A percentile compares a stretch with the other conserved stretches of the same genome.
Conservation (phyloP, 2,329 filamentous ascomycete species). For the Aspergillus viridinutans region DNA sequence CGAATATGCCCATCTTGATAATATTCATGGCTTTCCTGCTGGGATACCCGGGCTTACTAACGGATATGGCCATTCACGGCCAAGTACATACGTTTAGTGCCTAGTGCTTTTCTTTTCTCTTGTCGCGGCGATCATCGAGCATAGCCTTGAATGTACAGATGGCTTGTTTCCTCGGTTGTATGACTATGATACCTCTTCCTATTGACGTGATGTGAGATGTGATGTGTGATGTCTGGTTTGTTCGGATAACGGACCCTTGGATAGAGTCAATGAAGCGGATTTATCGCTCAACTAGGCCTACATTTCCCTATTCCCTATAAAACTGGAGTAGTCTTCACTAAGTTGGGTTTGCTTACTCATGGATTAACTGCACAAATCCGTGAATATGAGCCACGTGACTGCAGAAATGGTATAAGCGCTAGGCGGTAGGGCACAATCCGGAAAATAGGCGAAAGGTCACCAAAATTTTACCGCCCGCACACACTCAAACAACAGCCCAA, state of each 20-base stretch:
- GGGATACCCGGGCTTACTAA: slow-evolving; percentile 32
- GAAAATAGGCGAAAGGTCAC: slow-evolving; percentile 20
- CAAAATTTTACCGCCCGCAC: slow-evolving; percentile 17
- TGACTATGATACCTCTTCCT: slow-evolving; percentile 41
- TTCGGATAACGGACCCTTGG: neutral
- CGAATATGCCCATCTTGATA: slow-evolving; percentile 16
- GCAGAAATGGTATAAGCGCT: slow-evolving; percentile 4
- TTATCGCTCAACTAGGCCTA: neutral
- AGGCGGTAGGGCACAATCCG: slow-evolving; percentile 24
- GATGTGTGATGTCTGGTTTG: slow-evolving; percentile 5
- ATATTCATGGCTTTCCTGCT: slow-evolving; percentile 13
- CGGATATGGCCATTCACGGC: slow-evolving; percentile 32
- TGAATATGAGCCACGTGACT: neutral
- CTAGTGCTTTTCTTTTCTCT: slow-evolving; percentile 17
- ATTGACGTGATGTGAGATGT: slow-evolving; percentile 25
- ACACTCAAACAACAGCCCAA: slow-evolving; percentile 22
- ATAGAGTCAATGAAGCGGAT: slow-evolving; percentile 11
- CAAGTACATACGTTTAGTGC: slow-evolving; percentile 40
- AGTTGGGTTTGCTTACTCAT: neutral
- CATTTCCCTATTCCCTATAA: neutral
- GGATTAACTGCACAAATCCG: neutral
- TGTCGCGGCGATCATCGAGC: slow-evolving; percentile 11
- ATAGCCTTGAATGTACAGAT: slow-evolving; percentile 25
- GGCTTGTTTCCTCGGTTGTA: slow-evolving; percentile 34
- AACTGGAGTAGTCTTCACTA: too few relatives aligned